phyloP scores from a whole-genome alignment of 768 basidiomycete species.

The Clathrus columnatus region DNA sequence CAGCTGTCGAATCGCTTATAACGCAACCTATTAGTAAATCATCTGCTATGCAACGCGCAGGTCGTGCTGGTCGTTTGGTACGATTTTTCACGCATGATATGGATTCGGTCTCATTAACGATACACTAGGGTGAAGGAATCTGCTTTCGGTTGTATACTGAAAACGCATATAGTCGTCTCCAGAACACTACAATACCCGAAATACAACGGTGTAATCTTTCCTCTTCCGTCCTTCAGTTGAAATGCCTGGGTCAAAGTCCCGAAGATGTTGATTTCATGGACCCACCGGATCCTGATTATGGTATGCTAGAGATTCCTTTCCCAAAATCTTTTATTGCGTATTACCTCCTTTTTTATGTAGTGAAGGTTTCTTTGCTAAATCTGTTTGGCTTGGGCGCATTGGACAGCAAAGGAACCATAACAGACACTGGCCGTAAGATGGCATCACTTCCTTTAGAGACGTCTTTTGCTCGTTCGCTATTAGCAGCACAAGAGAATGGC shows the following conservation, averaged over 20 bases:
- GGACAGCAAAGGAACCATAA: slow-evolving; percentile 54
- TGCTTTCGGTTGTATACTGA: slow-evolving; percentile 95
- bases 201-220: slow-evolving; percentile 83
- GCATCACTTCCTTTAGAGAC: slow-evolving; percentile 92
- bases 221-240: slow-evolving; percentile 76
- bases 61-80: slow-evolving; percentile 93
- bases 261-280: slow-evolving; percentile 86
- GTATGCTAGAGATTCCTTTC: slow-evolving; percentile 34
- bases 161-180: slow-evolving; percentile 59
- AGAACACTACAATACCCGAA: slow-evolving; percentile 69
- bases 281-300: slow-evolving; percentile 61
- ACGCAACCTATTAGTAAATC: slow-evolving; percentile 81
- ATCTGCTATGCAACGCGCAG: slow-evolving; percentile 88
- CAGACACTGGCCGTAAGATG: slow-evolving; percentile 73
- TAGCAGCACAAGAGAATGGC: slow-evolving; percentile 64
- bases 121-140: slow-evolving; percentile 56
- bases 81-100: slow-evolving; percentile 3
- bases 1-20: slow-evolving; percentile 83
- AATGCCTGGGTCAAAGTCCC: slow-evolving; percentile 73
- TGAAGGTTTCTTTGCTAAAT: slow-evolving; percentile 53
- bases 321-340: background rate
- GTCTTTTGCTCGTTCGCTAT: slow-evolving; percentile 61
- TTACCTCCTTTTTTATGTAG: slow-evolving; percentile 25
- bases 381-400: slow-evolving; percentile 79
- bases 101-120: background rate